Evolutionary conservation across 768 basidiomycete species (phyloP).

Genomic region (Pisolithus tinctorius): DNA sequence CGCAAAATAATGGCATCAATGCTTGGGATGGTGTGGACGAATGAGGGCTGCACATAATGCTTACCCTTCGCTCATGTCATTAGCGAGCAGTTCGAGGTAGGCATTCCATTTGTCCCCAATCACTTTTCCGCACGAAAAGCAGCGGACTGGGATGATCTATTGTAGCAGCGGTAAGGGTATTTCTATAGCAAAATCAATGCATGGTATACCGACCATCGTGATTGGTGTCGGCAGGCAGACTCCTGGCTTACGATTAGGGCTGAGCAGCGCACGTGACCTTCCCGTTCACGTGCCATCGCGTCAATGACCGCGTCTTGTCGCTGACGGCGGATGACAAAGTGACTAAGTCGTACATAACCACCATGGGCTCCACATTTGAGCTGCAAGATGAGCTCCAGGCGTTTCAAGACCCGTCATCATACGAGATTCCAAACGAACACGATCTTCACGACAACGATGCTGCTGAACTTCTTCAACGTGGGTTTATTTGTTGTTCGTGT

Average conservation of each 20-base stretch:
- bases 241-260: too few relatives aligned
- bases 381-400: constrained; percentile 73
- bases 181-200: neutral
- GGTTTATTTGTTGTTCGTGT: constrained; percentile 10
- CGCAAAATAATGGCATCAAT: neutral
- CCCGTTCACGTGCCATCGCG: constrained; percentile 1
- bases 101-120: constrained; percentile 94
- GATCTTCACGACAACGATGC: constrained; percentile 54
- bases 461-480: constrained; percentile 53
- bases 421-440: constrained; percentile 63
- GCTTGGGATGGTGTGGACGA: too few relatives aligned
- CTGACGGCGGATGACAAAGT: neutral
- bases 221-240: neutral
- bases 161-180: neutral
- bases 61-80: constrained; percentile 85
- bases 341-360: neutral
- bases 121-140: constrained; percentile 96
- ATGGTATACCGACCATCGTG: constrained; percentile 18
- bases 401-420: constrained; percentile 52
- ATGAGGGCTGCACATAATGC: constrained; percentile 18
- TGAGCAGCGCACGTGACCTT: constrained; percentile 18
- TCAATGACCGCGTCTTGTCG: constrained; percentile 6
- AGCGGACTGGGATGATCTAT: constrained; percentile 94
- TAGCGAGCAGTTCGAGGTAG: constrained; percentile 75
- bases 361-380: constrained; percentile 50